phyloP scores from a whole-genome alignment of 2,329 filamentous ascomycete genomes.

The Colletotrichum orbiculare region DNA sequence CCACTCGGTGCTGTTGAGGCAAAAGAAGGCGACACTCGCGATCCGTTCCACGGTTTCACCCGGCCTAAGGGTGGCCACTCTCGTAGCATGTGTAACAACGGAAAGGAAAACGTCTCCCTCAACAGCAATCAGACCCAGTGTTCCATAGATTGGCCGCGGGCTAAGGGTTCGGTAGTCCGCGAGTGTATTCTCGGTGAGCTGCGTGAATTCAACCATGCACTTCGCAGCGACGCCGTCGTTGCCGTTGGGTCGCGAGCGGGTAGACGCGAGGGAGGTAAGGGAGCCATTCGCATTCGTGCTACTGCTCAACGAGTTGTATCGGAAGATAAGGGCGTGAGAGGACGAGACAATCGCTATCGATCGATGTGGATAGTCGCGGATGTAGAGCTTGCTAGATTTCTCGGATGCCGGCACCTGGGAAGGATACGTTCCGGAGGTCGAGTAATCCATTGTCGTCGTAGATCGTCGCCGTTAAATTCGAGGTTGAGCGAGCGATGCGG shows the following conservation, averaged over 20 bases:
- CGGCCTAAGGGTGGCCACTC: conserved; percentile 84
- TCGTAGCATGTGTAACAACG: conserved; percentile 82
- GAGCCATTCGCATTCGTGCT: conserved; percentile 70
- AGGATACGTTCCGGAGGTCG: conserved; percentile 54
- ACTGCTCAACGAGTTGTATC: conserved; percentile 75
- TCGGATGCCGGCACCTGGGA: conserved; percentile 62
- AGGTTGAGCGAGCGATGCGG: conserved; percentile 17
- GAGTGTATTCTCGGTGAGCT: conserved; percentile 72
- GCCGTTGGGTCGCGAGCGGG: conserved; percentile 54
- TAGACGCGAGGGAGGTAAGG: conserved; percentile 62
- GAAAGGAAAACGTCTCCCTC: conserved; percentile 89
- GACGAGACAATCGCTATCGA: conserved; percentile 87
- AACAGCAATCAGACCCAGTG: conserved; percentile 86
- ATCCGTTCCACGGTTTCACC: conserved; percentile 93
- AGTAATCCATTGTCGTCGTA: conserved; percentile 60
- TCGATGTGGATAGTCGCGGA: conserved; percentile 87
- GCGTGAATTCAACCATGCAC: conserved; percentile 90
- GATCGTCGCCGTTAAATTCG: conserved; percentile 15
- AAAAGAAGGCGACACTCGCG: conserved; percentile 89
- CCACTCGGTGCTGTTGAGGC: conserved; percentile 86
- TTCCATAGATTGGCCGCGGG: conserved; percentile 82
- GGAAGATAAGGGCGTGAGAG: conserved; percentile 85
- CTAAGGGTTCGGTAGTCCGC: conserved; percentile 82
- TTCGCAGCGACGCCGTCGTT: conserved; percentile 62
- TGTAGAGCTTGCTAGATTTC: conserved; percentile 80